phyloP scores from a whole-genome alignment of 2,329 filamentous ascomycete species.

The Botrytis fabae region DNA sequence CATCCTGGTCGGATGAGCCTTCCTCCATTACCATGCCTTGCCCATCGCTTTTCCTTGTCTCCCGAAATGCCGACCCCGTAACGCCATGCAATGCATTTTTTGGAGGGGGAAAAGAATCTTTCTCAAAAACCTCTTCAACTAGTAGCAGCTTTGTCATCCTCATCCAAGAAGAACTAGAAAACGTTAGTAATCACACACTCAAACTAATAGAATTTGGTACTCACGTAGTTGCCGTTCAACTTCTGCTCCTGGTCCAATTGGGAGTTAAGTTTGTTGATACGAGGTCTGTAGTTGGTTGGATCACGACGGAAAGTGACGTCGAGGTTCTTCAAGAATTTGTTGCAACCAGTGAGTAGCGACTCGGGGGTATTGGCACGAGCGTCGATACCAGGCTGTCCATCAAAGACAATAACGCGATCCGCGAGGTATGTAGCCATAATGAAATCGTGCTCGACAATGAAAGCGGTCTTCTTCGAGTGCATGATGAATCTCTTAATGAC shows the following conservation, averaged over 20 bases:
- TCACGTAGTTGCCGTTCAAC: slow-evolving; percentile 83
- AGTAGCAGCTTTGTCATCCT: slow-evolving; percentile 52
- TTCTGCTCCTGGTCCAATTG: slow-evolving; percentile 99
- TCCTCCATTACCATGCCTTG: slow-evolving; percentile 48
- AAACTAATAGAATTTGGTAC: slow-evolving; percentile 41
- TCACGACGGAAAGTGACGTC: slow-evolving; percentile 99
- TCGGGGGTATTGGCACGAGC: slow-evolving; percentile 88
- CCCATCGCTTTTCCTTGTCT: slow-evolving; percentile 38
- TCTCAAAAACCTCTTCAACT: slow-evolving; percentile 62
- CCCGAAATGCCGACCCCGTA: slow-evolving; percentile 37
- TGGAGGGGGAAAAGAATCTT: slow-evolving; percentile 43
- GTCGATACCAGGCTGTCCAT: slow-evolving; percentile 86
- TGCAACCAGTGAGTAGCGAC: slow-evolving; percentile 89
- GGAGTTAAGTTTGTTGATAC: slow-evolving; percentile 96
- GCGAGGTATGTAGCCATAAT: slow-evolving; percentile 82
- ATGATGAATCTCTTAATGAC: slow-evolving; percentile 99
- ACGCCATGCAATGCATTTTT: slow-evolving; percentile 40
- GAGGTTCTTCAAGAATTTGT: slow-evolving; percentile 92
- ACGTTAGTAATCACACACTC: slow-evolving; percentile 25
- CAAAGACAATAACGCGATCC: slow-evolving; percentile 97
- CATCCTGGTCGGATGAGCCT: slow-evolving; percentile 63
- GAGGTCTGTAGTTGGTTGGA: slow-evolving; percentile 90
- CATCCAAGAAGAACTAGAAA: slow-evolving; percentile 90
- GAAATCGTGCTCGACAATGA: slow-evolving; percentile 99
- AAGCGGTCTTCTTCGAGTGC: slow-evolving; percentile 99